Evolutionary conservation across 805 yeast genomes (phyloP).

Genomic region (Metschnikowia orientalis): DNA sequence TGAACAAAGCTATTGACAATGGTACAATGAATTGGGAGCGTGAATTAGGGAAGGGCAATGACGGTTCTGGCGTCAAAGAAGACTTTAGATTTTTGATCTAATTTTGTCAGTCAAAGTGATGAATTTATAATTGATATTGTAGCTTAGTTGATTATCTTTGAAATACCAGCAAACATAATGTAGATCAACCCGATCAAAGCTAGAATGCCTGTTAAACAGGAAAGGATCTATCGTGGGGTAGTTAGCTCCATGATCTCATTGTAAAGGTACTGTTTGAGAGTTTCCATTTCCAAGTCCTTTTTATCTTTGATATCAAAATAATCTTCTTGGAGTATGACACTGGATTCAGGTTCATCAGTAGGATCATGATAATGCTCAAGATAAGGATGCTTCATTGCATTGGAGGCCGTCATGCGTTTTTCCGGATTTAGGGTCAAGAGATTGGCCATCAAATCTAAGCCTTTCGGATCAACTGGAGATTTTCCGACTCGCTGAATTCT

Average conservation of each 20-base stretch:
- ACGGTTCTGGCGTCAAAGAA: constrained; percentile 39
- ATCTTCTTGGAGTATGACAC: constrained; percentile 12
- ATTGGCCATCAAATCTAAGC: constrained; percentile 14
- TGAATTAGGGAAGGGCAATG: constrained; percentile 45
- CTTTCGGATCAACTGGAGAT: constrained; percentile 13
- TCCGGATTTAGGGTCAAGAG: constrained; percentile 15
- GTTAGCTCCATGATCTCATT: constrained; percentile 14
- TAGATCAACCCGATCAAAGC: too few species aligned
- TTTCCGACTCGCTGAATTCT: constrained; percentile 12
- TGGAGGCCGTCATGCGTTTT: constrained; percentile 10
- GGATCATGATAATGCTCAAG: constrained; percentile 17
- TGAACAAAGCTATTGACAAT: constrained; percentile 40
- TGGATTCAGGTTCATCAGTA: constrained; percentile 14
- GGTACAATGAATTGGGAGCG: constrained; percentile 49
- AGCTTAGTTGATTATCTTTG: too few species aligned
- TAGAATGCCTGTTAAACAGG: too few species aligned
- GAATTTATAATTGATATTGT: too few species aligned
- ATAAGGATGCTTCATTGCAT: constrained; percentile 15
- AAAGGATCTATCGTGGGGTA: too few species aligned
- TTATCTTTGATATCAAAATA: constrained; percentile 15
- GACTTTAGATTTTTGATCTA: constrained; percentile 41
- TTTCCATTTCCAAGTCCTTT: constrained; percentile 10
- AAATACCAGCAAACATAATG: too few species aligned
- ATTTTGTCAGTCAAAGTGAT: neutral
- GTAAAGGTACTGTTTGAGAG: constrained; percentile 13